A percentile compares a stretch with the other conserved stretches of the same genome.
phyloP scores from a whole-genome alignment of 2,329 filamentous ascomycete genomes.

The Neopestalotiopsis clavispora region DNA sequence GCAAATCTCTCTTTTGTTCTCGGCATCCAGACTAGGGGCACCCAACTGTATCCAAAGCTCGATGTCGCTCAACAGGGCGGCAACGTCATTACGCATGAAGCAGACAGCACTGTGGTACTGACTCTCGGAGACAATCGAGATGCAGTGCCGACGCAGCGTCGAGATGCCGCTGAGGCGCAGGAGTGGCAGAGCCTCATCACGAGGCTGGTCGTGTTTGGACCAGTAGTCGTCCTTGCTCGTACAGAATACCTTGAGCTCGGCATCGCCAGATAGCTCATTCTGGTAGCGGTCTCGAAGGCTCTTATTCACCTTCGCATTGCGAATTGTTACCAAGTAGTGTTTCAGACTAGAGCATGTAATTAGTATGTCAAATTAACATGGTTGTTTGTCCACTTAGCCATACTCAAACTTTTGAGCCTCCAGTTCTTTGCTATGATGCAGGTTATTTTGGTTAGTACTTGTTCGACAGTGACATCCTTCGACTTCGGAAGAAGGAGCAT shows the following conservation, averaged over 20 bases:
- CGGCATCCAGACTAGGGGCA: constrained; percentile 39
- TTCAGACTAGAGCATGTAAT: constrained; percentile 26
- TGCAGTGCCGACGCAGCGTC: constrained; percentile 46
- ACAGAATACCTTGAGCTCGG: constrained; percentile 44
- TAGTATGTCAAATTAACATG: neutral
- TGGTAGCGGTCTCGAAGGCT: constrained; percentile 36
- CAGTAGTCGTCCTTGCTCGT: constrained; percentile 50
- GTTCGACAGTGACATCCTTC: neutral
- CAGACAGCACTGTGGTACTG: constrained; percentile 40
- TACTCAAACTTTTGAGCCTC: neutral
- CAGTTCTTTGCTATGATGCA: neutral
- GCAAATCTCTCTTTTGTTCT: constrained; percentile 40
- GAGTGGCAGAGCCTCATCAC: constrained; percentile 31
- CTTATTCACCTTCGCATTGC: constrained; percentile 40
- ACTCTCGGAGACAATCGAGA: constrained; percentile 48
- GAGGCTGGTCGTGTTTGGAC: constrained; percentile 36
- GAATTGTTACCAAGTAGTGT: constrained; percentile 40
- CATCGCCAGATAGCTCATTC: constrained; percentile 24
- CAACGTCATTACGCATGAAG: constrained; percentile 47
- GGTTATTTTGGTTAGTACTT: neutral
- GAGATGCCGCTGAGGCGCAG: constrained; percentile 49
- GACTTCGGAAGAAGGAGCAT: constrained; percentile 14
- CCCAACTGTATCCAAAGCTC: constrained; percentile 51
- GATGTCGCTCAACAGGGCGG: constrained; percentile 44
- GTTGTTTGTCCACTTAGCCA: neutral